Evolutionary conservation across 2,329 filamentous ascomycete genomes (phyloP).

Genomic region (Elsinoe necatrix): DNA sequence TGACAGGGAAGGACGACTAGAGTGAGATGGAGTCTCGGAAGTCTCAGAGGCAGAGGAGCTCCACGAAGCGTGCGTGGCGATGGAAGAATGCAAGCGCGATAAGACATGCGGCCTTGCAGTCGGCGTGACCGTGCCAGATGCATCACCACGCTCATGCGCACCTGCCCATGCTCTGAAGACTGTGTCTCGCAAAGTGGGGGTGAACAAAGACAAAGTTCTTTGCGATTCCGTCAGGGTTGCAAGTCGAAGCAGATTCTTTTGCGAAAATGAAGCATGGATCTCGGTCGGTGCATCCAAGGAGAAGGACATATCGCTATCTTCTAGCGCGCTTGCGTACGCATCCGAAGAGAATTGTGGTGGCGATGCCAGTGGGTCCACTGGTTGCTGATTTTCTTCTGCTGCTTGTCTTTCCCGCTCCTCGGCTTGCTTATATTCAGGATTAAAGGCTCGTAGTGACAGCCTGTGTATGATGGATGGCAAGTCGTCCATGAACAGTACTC

Average conservation of each 20-base stretch:
- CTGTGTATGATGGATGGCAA: slow-evolving; percentile 92
- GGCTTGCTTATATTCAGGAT: slow-evolving; percentile 69
- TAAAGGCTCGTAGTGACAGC: slow-evolving; percentile 80
- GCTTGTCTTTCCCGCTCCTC: slow-evolving; percentile 49
- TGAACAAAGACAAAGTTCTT: slow-evolving; percentile 82
- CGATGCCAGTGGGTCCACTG: slow-evolving; percentile 31
- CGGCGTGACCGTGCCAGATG: slow-evolving; percentile 35
- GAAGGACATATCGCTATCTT: slow-evolving; percentile 58
- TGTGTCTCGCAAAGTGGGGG: slow-evolving; percentile 78
- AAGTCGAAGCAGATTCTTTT: slow-evolving; percentile 82
- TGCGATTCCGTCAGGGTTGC: slow-evolving; percentile 80
- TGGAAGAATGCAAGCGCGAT: slow-evolving; percentile 39
- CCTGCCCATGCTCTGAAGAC: slow-evolving; percentile 91
- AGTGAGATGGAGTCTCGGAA: slow-evolving; percentile 55
- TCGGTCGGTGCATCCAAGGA: slow-evolving; percentile 73
- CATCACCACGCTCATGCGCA: slow-evolving; percentile 60
- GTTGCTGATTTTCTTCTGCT: slow-evolving; percentile 24
- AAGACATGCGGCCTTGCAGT: slow-evolving; percentile 37
- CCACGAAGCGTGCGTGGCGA: slow-evolving; percentile 49
- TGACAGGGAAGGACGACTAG: slow-evolving; percentile 60
- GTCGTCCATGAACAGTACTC: slow-evolving; percentile 95
- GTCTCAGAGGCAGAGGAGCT: slow-evolving; percentile 48
- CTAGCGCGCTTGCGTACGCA: slow-evolving; percentile 63
- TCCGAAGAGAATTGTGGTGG: slow-evolving; percentile 60
- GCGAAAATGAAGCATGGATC: slow-evolving; percentile 82